Evolutionary conservation across 768 basidiomycete species (phyloP), one percentile per base, ranked within the genome.

Genomic region (Trametes maxima): DNA sequence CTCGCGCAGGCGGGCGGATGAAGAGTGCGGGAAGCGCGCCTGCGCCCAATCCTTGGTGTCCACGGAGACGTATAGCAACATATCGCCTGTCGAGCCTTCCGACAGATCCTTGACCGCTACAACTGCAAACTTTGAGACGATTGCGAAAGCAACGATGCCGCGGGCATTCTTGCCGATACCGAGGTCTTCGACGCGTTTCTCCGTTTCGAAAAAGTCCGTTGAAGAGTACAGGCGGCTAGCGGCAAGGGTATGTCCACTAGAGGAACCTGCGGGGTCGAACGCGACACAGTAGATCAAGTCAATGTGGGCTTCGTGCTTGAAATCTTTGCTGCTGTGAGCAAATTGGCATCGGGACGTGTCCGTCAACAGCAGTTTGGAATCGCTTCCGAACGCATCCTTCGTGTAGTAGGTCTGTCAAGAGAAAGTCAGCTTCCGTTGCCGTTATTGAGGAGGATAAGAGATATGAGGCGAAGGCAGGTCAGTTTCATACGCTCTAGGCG

Each of bases 11-110:
- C 82, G 81, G 1, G 90, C 88, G 2, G 84, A 86, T 0, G 86
- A 88, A 2, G 91, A 88, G 69, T 97, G 97, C 2, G 97, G 97
- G 80, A 99, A 98, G 61, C 87, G 86, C 1, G 93, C 94, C 67
- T 88, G 86, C 2, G 90, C 88, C 95, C 95, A 99, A 1, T 78
- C 82, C 68, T 83, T 81, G 7, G 91, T 87, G 72, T 98, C 92
- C 4, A 92, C 80, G 0, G 90, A 85, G 39, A 97, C 94, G 68
- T 94, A 98, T 11, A 98, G 78, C 47, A 88, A 72, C 89, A 92
- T 91, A 65, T 94, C 88, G 16, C 86, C 88, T 5, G 79, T 75
- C 39, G 75, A 82, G 5, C 76, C 78, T 4, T 80, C 72, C 2
- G 79, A 75, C 17, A 87, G 62, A 63, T 93, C 93, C 74, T 86